phyloP scores from a whole-genome alignment of 495 filamentous ascomycete species.

The Tirmania nivea region DNA sequence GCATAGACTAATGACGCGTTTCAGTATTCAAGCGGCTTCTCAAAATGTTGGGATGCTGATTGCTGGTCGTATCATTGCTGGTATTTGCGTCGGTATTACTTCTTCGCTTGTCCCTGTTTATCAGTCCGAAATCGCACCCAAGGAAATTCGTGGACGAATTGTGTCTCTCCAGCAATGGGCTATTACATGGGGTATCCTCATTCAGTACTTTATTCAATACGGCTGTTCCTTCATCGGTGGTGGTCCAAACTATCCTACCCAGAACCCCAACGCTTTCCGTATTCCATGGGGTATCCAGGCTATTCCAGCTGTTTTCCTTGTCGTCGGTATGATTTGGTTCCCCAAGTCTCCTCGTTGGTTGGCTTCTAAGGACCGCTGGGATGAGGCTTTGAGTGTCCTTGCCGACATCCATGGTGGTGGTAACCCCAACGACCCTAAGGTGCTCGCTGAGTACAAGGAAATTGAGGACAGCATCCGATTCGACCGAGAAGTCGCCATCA shows the following conservation, averaged over 20 bases:
- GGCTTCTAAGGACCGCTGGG: constrained; percentile 51
- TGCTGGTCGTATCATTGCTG: constrained; percentile 46
- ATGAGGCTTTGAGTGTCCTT: constrained; percentile 42
- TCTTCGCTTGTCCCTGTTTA: constrained; percentile 61
- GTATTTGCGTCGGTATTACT: constrained; percentile 52
- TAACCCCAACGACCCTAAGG: constrained; percentile 37
- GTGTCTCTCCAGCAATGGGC: constrained; percentile 57
- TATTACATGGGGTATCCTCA: constrained; percentile 40
- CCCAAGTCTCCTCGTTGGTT: constrained; percentile 59
- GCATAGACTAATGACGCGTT: neutral
- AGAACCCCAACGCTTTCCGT: constrained; percentile 40
- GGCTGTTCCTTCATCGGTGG: constrained; percentile 39
- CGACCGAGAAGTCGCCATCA: constrained; percentile 36
- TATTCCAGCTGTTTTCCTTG: constrained; percentile 42
- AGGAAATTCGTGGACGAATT: constrained; percentile 56
- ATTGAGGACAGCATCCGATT: constrained; percentile 42
- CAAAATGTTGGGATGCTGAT: constrained; percentile 42
- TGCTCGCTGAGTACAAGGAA: constrained; percentile 42
- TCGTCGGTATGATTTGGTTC: constrained; percentile 45
- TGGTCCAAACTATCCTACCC: constrained; percentile 33
- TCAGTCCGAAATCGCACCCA: constrained; percentile 55
- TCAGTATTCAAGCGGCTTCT: constrained; percentile 35
- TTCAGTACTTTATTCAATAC: constrained; percentile 55
- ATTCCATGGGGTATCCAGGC: constrained; percentile 58
- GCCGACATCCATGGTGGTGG: constrained; percentile 43